Base-by-base conservation (phyloP, 805 yeast genomes). In the Dipodascopsis uninucleata region DNA sequence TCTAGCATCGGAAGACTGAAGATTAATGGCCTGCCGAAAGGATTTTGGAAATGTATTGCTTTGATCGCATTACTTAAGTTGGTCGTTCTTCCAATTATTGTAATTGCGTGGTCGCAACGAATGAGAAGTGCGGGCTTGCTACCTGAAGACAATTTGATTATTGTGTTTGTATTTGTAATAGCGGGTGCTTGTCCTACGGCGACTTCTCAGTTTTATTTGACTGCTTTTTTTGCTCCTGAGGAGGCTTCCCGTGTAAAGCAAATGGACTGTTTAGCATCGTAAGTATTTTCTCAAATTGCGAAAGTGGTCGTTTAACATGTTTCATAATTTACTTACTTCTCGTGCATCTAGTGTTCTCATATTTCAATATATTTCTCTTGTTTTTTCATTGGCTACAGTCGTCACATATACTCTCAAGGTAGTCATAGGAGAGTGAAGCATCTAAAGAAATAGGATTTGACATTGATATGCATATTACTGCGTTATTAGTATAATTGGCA, bases 171-270 rank as follows among this genome's bases (percentile, higher is more conserved):
- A 4, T 72, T 83, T 58, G 81, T 83, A 25, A 70, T 89, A 24
- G 78, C 81, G 9, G 84, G 80, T 62, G 82, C 90, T 0, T 75
- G 86, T 47, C 97, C 97, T 0, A 81, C 85, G 40, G 94, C 96
- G 0, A 90, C 97, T 0, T 74, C 93, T 0, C 81, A 87, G 58
- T 81, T 90, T 12, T 90, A 88, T 64, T 74, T 89, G 54, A 89
- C 97, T 1, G 90, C 96, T 2, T 80, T 86, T 59, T 85, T 82
- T 63, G 80, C 89, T 1, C 94, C 93, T 14, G 77, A 82, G 5
- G 71, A 68, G 3, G 72, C 71, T 3, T 66, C 67, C 1, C 72
- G 69, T 36, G 36, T 63, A 12, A 66, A 88, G 16, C 55, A 51
- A 63, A 80, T 90, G 81, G 95, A 90, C 61, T 84, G 94, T 61